Conservation (phyloP, 139 green algal species). For the Coelastrella sp. region DNA sequence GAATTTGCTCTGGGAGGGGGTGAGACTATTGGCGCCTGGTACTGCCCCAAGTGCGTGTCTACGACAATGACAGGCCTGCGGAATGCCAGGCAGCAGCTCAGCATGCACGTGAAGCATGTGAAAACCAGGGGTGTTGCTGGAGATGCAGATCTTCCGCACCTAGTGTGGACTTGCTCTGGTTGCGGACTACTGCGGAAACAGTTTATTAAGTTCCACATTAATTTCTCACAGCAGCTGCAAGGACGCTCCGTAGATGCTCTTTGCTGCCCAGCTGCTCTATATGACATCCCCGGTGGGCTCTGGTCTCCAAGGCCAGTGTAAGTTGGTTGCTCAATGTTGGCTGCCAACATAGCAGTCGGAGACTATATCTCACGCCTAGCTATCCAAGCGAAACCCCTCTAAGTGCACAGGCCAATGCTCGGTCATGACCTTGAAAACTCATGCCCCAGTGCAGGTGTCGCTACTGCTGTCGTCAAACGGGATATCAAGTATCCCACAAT, state of each 20-base stretch:
- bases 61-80: conserved; percentile 1
- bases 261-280: not conserved
- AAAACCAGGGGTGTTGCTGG: not conserved
- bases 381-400: not conserved
- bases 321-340: conserved; percentile 23
- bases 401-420: not conserved
- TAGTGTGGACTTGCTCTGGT: conserved; percentile 6
- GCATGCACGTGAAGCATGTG: not conserved
- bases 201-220: conserved; percentile 48
- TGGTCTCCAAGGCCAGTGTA: conserved; percentile 1
- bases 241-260: not conserved
- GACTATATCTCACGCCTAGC: not conserved
- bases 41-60: conserved; percentile 34
- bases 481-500: not conserved
- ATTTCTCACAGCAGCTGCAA: conserved; percentile 29
- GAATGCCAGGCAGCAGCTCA: not conserved
- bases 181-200: conserved; percentile 27
- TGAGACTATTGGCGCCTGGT: conserved; percentile 38
- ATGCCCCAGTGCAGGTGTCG: not conserved
- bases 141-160: not conserved
- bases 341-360: conserved; percentile 5
- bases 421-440: not conserved
- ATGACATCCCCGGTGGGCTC: not conserved
- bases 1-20: conserved; percentile 32
- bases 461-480: not conserved